Evolutionary conservation across 345 rosid species (phyloP), one percentile per base, ranked within the genome.

Genomic region (Hevea brasiliensis): DNA sequence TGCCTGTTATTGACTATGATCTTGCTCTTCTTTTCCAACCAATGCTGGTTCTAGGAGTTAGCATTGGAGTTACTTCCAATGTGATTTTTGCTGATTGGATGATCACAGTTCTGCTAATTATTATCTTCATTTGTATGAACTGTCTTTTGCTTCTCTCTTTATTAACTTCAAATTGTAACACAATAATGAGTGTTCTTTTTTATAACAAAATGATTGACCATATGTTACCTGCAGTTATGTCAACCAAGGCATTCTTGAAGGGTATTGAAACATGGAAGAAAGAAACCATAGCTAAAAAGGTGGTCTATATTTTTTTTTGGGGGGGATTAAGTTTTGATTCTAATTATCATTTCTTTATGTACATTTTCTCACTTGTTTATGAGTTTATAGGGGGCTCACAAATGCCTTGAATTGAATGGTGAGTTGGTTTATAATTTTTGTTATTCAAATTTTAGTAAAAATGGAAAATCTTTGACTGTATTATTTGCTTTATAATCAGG

Each of bases 1-100:
- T 87, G 87, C 93, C 97, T 27, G 80, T 90, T 65, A 88, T 93
- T 11, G 98, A 93, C 80, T 91, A 91, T 75, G 92, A 93, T 84
- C 84, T 93, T 59, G 94, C 95, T 0, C 79, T 91, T 37, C 83
- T 93, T 8, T 87, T 93, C 55, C 98, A 93, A 73, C 98, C 97
- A 1, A 90, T 93, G 97, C 84, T 93, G 23, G 90, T 90, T 87
- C 79, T 93, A 42, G 98, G 97, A 44, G 85, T 93, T 66, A 93
- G 98, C 51, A 27, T 89, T 59, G 98, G 98, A 2, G 98, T 92
- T 54, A 77, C 91, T 26, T 85, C 88, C 69, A 89, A 89, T 73
- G 92, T 90, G 50, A 65, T 89, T 58, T 92, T 92, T 72, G 88
- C 96, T 0, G 93, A 92, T 73, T 90, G 94, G 96, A 79, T 90